Percentiles rank a stretch among this genome's conserved stretches.
Conservation (phyloP, 768 basidiomycete genomes). For the Cyclocybe aegerita region DNA sequence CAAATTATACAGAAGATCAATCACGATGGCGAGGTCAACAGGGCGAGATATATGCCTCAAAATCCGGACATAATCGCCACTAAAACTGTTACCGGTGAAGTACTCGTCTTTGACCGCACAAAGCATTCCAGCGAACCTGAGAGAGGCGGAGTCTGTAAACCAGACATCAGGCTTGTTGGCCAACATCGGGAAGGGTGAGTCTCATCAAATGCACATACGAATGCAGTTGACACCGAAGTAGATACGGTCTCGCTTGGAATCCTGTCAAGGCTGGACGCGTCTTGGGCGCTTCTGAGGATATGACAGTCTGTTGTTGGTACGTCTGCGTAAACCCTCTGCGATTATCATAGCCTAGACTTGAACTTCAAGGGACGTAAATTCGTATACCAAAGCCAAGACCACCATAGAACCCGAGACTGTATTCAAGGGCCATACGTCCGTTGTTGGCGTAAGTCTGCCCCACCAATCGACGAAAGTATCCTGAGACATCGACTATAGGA, state of each 20-base stretch:
- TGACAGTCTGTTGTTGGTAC: slow-evolving; percentile 93
- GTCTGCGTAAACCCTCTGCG: slow-evolving; percentile 14
- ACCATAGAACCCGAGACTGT: slow-evolving; percentile 82
- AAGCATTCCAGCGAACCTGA: slow-evolving; percentile 95
- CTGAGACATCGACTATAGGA: slow-evolving; percentile 52
- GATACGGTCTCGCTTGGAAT: slow-evolving; percentile 95
- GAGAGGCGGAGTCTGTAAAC: slow-evolving; percentile 78
- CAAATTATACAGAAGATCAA: slow-evolving; percentile 93
- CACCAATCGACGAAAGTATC: not conserved
- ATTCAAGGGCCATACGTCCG: slow-evolving; percentile 86
- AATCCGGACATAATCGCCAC: slow-evolving; percentile 97
- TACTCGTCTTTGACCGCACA: slow-evolving; percentile 94
- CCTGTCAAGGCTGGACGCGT: slow-evolving; percentile 80
- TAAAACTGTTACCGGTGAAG: slow-evolving; percentile 88
- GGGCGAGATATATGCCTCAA: slow-evolving; percentile 99
- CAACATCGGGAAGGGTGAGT: slow-evolving; percentile 92
- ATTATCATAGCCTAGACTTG: not conserved
- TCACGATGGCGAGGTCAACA: slow-evolving; percentile 93
- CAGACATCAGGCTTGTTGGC: slow-evolving; percentile 88
- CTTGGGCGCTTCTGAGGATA: slow-evolving; percentile 92
- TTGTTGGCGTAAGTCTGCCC: slow-evolving; percentile 75
- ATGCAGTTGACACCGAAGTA: slow-evolving; percentile 23
- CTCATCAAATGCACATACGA: not conserved
- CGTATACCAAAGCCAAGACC: slow-evolving; percentile 76
- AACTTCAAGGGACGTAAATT: slow-evolving; percentile 80